phyloP scores from a whole-genome alignment of 257 asterid species.

The Echites panduratus region DNA sequence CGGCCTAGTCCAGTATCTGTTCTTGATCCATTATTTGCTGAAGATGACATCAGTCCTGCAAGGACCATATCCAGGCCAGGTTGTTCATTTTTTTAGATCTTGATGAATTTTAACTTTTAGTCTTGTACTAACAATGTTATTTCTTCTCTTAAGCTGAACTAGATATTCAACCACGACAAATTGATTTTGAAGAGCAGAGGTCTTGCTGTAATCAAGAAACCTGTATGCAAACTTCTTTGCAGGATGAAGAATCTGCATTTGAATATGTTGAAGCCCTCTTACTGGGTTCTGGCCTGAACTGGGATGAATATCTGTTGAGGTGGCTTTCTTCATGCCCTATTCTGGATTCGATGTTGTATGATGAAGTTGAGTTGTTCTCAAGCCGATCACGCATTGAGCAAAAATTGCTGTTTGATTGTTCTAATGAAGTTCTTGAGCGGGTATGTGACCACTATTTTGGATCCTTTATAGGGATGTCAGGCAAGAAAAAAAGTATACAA shows the following conservation, averaged over 20 bases:
- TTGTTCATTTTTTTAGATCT: conserved; percentile 22
- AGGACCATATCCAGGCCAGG: conserved; percentile 58
- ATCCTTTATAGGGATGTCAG: conserved; percentile 32
- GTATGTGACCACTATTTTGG: conserved; percentile 58
- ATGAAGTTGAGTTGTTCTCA: conserved; percentile 87
- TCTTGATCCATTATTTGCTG: conserved; percentile 74
- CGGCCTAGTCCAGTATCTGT: conserved; percentile 89
- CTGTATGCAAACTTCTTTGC: conserved; percentile 48
- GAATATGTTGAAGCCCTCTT: conserved; percentile 98
- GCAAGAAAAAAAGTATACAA: conserved; percentile 26
- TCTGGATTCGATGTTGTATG: conserved; percentile 70
- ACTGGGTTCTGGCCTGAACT: conserved; percentile 87
- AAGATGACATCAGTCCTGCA: conserved; percentile 79
- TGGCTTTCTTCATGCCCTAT: conserved; percentile 67
- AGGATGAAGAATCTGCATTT: conserved; percentile 91
- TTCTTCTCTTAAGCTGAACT: conserved; percentile 43
- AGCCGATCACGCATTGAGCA: conserved; percentile 64
- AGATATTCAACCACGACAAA: conserved; percentile 63
- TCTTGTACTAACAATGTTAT: conserved; percentile 15
- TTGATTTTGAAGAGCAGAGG: conserved; percentile 58
- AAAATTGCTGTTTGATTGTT: conserved; percentile 76
- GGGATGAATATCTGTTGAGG: conserved; percentile 75
- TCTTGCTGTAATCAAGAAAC: conserved; percentile 40
- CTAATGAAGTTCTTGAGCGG: conserved; percentile 62
- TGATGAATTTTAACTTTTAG: background rate